Base-by-base conservation (phyloP, 257 asterid species). In the Primulina huaijiensis region DNA sequence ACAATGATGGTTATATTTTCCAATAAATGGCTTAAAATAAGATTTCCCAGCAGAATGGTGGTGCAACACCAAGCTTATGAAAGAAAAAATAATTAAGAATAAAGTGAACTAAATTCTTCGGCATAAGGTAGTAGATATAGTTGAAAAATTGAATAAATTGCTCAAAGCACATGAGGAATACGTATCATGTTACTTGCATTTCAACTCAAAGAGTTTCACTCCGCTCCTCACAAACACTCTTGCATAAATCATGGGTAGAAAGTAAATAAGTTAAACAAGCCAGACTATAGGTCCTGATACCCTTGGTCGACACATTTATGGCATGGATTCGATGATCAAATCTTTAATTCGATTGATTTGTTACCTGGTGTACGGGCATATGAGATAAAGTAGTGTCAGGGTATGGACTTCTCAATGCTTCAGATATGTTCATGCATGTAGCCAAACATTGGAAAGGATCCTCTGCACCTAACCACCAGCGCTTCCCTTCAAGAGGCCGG, bases 371-470 rank as follows among this genome's bases (percentile, higher is more conserved):
- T 66, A 94, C 81, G 35, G 97, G 99, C 74, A 88, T 88, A 65
- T 88, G 78, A 8, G 97, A 94, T 67, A 89, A 74, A 53, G 85
- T 71, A 71, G 78, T 72, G 86, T 89, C 99, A 1, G 96, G 97
- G 75, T 76, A 81, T 1, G 95, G 82, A 78, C 88, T 89, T 85
- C 97, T 88, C 73, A 94, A 82, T 67, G 99, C 97, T 77, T 91
- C 97, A 72, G 96, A 34, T 52, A 94, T 84, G 74, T 77, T 85
- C 72, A 89, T 80, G 80, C 99, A 91, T 68, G 97, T 83, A 27
- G 99, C 97, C 79, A 94, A 77, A 84, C 97, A 94, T 66, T 94
- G 99, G 74, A 94, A 86, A 69, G 99, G 97, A 76, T 94, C 97
- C 84, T 94, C 99, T 0, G 99, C 99, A 12, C 60, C 79, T 77